These are phyloP conservation scores for Picochlorum sp. DNA, from an alignment of 139 green algal species.

Conservation along the genomic window DNA sequence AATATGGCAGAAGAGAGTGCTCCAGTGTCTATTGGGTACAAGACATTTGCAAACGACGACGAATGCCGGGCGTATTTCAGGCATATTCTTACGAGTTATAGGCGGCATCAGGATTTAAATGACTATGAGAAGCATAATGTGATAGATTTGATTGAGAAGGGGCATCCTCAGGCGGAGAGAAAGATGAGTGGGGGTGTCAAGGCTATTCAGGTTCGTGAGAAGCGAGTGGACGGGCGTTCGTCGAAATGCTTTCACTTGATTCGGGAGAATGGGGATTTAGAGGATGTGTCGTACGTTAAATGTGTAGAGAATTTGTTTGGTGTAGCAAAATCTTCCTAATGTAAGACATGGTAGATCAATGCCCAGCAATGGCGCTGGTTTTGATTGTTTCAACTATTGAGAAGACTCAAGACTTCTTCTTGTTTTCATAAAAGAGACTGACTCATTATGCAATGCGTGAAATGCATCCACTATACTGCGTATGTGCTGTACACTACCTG, in stretches of 20 bases:
- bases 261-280: slow-evolving; percentile 44
- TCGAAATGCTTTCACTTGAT: slow-evolving; percentile 47
- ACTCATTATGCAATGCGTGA: too few relatives aligned
- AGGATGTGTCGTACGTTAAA: slow-evolving; percentile 76
- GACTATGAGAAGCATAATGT: slow-evolving; percentile 68
- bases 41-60: slow-evolving; percentile 32
- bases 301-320: slow-evolving; percentile 48
- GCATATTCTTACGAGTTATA: slow-evolving; percentile 24
- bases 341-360: neutral
- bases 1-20: neutral
- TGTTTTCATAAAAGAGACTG: too few relatives aligned
- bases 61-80: slow-evolving; percentile 36
- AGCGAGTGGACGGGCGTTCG: slow-evolving; percentile 3
- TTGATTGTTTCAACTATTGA: neutral
- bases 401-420: too few relatives aligned
- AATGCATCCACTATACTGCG: too few relatives aligned
- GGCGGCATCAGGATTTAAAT: slow-evolving; percentile 46
- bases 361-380: too few relatives aligned
- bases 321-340: slow-evolving; percentile 8
- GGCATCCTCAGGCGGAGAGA: slow-evolving; percentile 41
- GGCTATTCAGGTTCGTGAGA: slow-evolving; percentile 42
- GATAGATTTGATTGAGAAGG: slow-evolving; percentile 51
- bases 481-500: too few relatives aligned
- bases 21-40: slow-evolving; percentile 47
- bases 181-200: slow-evolving; percentile 46